Percentiles rank a stretch among this genome's conserved stretches.
phyloP scores from a whole-genome alignment of 352 stramenopile species.

The Phytophthora sp. region DNA sequence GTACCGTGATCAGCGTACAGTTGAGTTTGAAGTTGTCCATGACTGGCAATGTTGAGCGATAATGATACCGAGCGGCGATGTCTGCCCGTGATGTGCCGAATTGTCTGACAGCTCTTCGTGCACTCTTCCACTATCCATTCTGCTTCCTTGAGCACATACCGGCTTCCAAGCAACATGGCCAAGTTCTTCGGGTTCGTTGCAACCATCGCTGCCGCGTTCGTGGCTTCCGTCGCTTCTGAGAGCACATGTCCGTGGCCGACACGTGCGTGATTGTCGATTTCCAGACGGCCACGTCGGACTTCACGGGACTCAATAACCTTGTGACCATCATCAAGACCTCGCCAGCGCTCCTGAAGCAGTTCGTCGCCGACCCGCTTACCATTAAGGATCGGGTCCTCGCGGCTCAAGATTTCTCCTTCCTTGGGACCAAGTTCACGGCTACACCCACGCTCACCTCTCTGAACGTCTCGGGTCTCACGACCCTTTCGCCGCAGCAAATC shows the following conservation, averaged over 20 bases:
- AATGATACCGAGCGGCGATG: conserved; percentile 2
- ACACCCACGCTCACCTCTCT: conserved; percentile 58
- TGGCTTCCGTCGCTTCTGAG: conserved; percentile 17
- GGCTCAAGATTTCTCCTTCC: conserved; percentile 51
- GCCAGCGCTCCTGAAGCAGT: conserved; percentile 31
- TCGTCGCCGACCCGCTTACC: conserved; percentile 46
- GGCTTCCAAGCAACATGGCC: conserved; percentile 21
- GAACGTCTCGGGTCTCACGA: conserved; percentile 50
- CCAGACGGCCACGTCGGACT: conserved; percentile 44
- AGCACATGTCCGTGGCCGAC: conserved; percentile 29
- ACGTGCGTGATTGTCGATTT: conserved; percentile 54
- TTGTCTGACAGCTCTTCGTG: neutral
- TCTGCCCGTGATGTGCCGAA: conserved; percentile 12
- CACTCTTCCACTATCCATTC: conserved; percentile 27
- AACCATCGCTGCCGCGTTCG: conserved; percentile 9
- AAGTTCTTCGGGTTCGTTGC: conserved; percentile 26
- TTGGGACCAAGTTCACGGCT: conserved; percentile 54
- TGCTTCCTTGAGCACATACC: conserved; percentile 30
- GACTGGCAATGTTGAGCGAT: conserved; percentile 4
- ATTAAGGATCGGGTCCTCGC: conserved; percentile 47
- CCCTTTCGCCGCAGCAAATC: conserved; percentile 47
- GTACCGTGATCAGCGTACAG: conserved; percentile 12
- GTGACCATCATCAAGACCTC: conserved; percentile 51
- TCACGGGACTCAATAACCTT: conserved; percentile 54
- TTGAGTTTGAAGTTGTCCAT: conserved; percentile 18